Base-by-base conservation (phyloP, 148 eudicot genomes). In the Persicaria tinctoria region DNA sequence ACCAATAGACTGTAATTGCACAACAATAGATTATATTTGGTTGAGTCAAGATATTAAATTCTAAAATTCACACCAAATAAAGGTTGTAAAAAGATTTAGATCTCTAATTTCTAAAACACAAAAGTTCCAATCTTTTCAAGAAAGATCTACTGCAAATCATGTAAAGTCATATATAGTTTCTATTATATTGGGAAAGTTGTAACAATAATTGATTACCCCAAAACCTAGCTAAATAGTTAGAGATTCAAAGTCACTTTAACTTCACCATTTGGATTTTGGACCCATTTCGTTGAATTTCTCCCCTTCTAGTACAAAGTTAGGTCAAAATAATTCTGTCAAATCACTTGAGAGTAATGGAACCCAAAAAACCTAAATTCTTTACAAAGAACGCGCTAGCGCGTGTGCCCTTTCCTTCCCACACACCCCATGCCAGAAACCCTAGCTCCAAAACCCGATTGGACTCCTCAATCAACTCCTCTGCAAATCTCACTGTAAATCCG, bases 231-330 rank as follows among this genome's bases (percentile, higher is more conserved):
- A 41, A 66, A 66, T 66, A 66, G 70, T 17, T 41, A 44, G 70
- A 66, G 70, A 38, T 66, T 13, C 70, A 66, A 66, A 66, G 70
- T 44, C 12, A 13, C 70, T 66, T 66, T 66, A 66, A 47, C 70
- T 66, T 66, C 16, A 66, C 38, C 70, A 38, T 41, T 66, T 41
- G 70, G 70, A 66, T 0, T 20, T 20, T 20, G 23, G 23, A 20
- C 70, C 70, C 70, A 66, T 64, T 64, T 64, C 46, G 17, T 64
- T 64, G 70, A 64, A 64, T 64, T 64, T 64, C 46, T 64, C 46
- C 38, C 38, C 70, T 64, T 64, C 70, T 46, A 27, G 14, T 64
- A 10, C n/a, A 47, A 64, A 27, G n/a, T 41, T 38, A 41, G 70
- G 70, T 66, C 70, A 66, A 66, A 66, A 0, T 20, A 20, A 20